These are phyloP conservation scores for Penicillium herquei DNA, from an alignment of 495 filamentous ascomycete species.

Conservation along the genomic window DNA sequence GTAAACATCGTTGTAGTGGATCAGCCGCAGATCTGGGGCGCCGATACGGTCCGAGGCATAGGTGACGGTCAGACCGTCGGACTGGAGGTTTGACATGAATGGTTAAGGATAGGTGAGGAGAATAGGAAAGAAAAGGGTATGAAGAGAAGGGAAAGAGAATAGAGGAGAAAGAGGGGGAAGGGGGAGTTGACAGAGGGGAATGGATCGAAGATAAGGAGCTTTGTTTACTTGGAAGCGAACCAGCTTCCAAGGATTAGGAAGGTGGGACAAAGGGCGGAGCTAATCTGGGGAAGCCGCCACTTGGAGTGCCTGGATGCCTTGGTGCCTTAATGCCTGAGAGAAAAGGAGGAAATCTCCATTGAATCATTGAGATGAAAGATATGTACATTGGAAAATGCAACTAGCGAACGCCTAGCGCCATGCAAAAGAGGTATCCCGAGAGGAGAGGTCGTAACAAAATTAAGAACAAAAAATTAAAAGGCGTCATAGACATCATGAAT, in stretches of 20 bases:
- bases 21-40: conserved; percentile 68
- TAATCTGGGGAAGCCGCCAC: conserved; percentile 15
- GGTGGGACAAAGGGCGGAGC: conserved; percentile 3
- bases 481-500: neutral
- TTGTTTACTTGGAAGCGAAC: conserved; percentile 7
- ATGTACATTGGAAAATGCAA: neutral
- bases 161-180: neutral
- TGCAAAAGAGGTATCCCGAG: conserved; percentile 29
- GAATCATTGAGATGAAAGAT: neutral
- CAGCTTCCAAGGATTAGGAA: neutral
- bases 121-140: neutral
- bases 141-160: neutral
- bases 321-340: conserved; percentile 14
- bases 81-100: conserved; percentile 30
- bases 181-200: conserved; percentile 3
- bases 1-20: conserved; percentile 94
- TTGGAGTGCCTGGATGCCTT: neutral
- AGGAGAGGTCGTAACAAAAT: neutral
- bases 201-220: neutral
- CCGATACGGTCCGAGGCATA: conserved; percentile 51
- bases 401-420: conserved; percentile 16
- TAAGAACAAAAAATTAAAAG: conserved; percentile 5
- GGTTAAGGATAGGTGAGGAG: neutral
- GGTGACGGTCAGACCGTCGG: conserved; percentile 45
- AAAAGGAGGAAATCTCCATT: neutral